Conservation (phyloP, 1,139 yeast genomes). For the Kodamaea fungicola region DNA sequence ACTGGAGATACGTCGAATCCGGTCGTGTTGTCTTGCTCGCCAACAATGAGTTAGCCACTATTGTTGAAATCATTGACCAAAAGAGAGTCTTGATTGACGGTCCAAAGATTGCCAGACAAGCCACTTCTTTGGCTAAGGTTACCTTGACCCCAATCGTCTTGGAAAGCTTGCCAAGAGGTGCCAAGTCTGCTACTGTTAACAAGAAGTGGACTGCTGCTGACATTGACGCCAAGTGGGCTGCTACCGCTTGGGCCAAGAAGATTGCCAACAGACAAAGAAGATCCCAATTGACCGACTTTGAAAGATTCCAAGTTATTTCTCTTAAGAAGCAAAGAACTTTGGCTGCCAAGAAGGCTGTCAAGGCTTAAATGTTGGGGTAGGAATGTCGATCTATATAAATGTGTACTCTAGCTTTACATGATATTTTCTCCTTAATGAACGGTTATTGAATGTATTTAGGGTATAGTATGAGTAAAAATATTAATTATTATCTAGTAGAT, state of each 20-base stretch:
- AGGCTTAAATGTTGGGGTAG: conserved; percentile 18
- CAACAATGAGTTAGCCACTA: conserved; percentile 82
- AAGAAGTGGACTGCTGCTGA: conserved; percentile 95
- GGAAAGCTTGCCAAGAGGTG: conserved; percentile 87
- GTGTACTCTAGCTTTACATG: conserved; percentile 7
- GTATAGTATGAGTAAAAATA: neutral
- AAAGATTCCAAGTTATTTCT: conserved; percentile 98
- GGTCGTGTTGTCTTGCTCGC: conserved; percentile 97
- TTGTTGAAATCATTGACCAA: conserved; percentile 98
- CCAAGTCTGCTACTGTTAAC: conserved; percentile 78
- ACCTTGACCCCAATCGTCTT: conserved; percentile 91
- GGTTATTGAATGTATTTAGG: conserved; percentile 2
- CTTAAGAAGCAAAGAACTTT: conserved; percentile 96
- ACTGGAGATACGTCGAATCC: conserved; percentile 99
- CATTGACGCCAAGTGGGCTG: conserved; percentile 86
- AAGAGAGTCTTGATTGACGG: conserved; percentile 98
- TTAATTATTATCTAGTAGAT: neutral
- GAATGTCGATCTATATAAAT: conserved; percentile 4
- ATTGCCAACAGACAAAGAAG: conserved; percentile 93
- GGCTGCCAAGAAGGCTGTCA: conserved; percentile 76
- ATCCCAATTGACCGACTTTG: conserved; percentile 90
- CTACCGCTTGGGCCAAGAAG: conserved; percentile 97
- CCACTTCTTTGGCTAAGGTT: conserved; percentile 80
- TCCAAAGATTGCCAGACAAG: conserved; percentile 94
- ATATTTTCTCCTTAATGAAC: conserved; percentile 6